phyloP scores from a whole-genome alignment of 352 stramenopile species.

The Globisporangium irregulare region DNA sequence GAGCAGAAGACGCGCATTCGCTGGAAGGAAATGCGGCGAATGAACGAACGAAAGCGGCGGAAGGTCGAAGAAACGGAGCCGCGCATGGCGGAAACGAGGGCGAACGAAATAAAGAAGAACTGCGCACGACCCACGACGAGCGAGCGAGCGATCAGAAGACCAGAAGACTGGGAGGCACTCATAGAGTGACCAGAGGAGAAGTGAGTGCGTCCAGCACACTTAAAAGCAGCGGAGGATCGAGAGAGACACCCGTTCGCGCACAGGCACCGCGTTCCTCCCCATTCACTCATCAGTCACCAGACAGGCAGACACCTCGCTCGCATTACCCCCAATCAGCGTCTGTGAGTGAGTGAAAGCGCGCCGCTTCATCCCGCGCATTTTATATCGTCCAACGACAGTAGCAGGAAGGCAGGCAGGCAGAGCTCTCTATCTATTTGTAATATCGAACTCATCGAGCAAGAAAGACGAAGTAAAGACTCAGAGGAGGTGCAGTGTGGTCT shows the following conservation, averaged over 20 bases:
- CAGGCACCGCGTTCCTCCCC: not conserved
- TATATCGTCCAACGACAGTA: conserved; percentile 1
- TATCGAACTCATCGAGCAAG: not conserved
- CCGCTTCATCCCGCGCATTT: not conserved
- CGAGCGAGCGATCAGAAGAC: not conserved
- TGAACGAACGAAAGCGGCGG: not conserved
- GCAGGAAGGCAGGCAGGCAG: not conserved
- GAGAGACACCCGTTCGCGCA: not conserved
- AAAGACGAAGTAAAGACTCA: not conserved
- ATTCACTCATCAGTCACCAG: not conserved
- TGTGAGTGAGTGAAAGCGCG: too few relatives aligned
- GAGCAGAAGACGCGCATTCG: not conserved
- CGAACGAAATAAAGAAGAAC: conserved; percentile 1
- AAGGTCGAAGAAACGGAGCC: not conserved
- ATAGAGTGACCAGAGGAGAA: too few relatives aligned
- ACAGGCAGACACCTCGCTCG: not conserved
- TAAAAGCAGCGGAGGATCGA: not conserved
- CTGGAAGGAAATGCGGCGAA: not conserved
- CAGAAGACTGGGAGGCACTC: not conserved
- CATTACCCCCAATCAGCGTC: not conserved
- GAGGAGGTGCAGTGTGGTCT: not conserved
- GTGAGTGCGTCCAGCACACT: not conserved
- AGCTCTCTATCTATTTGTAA: too few relatives aligned
- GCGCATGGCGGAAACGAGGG: not conserved
- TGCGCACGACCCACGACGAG: not conserved